phyloP scores from a whole-genome alignment of 2,329 filamentous ascomycete species.

The Stagonosporopsis cucurbitacearum region DNA sequence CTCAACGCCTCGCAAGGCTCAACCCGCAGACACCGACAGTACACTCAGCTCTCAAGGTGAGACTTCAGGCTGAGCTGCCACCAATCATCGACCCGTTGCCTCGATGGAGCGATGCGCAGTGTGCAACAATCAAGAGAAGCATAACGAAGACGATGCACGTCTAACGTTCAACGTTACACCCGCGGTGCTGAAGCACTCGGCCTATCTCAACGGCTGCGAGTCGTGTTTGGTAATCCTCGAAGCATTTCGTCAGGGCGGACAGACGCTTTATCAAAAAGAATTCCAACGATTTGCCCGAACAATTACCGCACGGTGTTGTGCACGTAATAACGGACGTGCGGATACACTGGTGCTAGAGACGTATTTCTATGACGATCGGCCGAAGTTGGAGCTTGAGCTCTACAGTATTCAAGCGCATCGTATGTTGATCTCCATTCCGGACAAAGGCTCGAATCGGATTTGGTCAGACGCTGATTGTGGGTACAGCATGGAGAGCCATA shows the following conservation, averaged over 20 bases:
- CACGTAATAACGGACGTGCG: background rate
- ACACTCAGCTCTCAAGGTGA: background rate
- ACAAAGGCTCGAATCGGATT: background rate
- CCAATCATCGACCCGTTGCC: background rate
- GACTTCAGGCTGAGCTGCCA: background rate
- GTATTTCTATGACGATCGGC: constrained; percentile 26
- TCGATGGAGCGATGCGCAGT: constrained; percentile 8
- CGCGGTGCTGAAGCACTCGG: constrained; percentile 12
- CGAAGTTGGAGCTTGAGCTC: constrained; percentile 26
- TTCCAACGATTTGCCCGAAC: constrained; percentile 8
- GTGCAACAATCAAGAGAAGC: constrained; percentile 18
- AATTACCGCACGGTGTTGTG: constrained; percentile 18
- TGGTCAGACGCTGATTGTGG: background rate
- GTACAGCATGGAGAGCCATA: constrained; percentile 22
- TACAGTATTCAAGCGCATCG: constrained; percentile 18
- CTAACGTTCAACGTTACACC: constrained; percentile 24
- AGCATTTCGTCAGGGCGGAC: constrained; percentile 20
- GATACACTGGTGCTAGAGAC: constrained; percentile 21
- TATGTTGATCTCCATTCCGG: constrained; percentile 3
- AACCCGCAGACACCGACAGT: background rate
- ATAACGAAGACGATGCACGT: constrained; percentile 11
- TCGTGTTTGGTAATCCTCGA: constrained; percentile 24
- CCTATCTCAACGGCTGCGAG: constrained; percentile 14
- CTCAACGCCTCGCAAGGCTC: background rate
- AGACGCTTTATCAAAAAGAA: constrained; percentile 14